phyloP scores from a whole-genome alignment of 2,329 filamentous ascomycete genomes.

The Aspergillus alliaceus region DNA sequence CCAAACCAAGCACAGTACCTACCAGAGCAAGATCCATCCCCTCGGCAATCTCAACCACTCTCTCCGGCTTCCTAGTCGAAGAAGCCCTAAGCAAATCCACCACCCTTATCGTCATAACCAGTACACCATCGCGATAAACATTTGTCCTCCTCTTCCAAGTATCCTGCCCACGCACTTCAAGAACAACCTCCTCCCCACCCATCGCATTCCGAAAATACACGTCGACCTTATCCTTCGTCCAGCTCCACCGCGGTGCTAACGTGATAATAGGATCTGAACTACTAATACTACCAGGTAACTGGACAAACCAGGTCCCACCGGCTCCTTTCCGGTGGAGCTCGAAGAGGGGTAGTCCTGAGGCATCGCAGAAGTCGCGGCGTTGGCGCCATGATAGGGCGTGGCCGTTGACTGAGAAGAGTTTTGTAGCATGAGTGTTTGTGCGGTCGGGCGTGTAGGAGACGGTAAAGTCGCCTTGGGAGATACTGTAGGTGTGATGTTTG shows the following conservation, averaged over 20 bases:
- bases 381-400: slow-evolving; percentile 7
- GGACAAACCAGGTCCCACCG: slow-evolving; percentile 20
- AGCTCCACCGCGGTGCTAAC: slow-evolving; percentile 11
- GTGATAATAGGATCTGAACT: slow-evolving; percentile 10
- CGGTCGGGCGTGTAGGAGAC: neutral
- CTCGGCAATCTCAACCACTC: slow-evolving; percentile 18
- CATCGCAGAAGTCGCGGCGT: slow-evolving; percentile 18
- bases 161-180: slow-evolving; percentile 19
- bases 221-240: slow-evolving; percentile 20
- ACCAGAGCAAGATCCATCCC: slow-evolving; percentile 23
- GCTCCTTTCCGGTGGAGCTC: slow-evolving; percentile 17
- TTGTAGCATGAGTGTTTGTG: too few species aligned
- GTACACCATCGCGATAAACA: slow-evolving; percentile 14
- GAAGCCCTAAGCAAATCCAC: slow-evolving; percentile 16
- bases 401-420: slow-evolving; percentile 16
- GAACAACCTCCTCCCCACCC: slow-evolving; percentile 7
- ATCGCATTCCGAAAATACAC: slow-evolving; percentile 15
- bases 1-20: too few species aligned
- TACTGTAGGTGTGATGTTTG: slow-evolving; percentile 8
- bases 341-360: slow-evolving; percentile 20
- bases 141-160: slow-evolving; percentile 18
- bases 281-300: slow-evolving; percentile 13
- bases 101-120: slow-evolving; percentile 18
- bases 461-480: slow-evolving; percentile 4
- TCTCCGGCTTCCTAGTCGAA: slow-evolving; percentile 15